Evolutionary conservation across 2,329 filamentous ascomycete genomes (phyloP).

Genomic region (Fusarium annulatum): DNA sequence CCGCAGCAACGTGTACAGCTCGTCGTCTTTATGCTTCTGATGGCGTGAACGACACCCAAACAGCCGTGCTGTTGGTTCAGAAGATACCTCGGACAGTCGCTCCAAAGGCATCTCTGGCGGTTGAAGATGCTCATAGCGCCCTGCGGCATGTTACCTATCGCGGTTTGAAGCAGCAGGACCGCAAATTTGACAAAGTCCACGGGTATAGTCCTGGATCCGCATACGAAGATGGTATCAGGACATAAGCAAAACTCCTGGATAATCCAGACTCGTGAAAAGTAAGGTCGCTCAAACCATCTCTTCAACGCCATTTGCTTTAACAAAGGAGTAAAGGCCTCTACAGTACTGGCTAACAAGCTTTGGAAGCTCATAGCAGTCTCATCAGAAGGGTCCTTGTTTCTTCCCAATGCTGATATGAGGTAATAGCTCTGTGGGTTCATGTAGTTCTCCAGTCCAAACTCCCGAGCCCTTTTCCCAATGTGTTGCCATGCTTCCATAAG

Average conservation of each 20-base stretch:
- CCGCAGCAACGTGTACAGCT: not conserved
- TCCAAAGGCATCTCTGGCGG: not conserved
- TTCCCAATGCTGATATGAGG: not conserved
- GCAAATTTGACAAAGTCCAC: not conserved
- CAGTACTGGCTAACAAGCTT: rapidly evolving
- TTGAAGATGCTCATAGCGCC: not conserved
- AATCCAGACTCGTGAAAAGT: constrained; percentile 5
- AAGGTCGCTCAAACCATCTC: not conserved
- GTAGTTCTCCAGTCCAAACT: not conserved
- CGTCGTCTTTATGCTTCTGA: not conserved
- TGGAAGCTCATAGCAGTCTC: not conserved
- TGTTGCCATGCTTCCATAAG: not conserved
- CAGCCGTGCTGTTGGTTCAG: not conserved
- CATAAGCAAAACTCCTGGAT: not conserved
- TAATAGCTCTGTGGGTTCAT: not conserved
- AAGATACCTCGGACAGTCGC: not conserved
- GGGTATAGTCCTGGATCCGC: not conserved
- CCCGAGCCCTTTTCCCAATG: not conserved
- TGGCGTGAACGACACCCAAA: not conserved
- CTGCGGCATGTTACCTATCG: not conserved
- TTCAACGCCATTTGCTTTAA: rapidly evolving
- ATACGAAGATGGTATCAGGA: not conserved
- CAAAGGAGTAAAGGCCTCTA: not conserved
- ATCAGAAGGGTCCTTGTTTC: not conserved
- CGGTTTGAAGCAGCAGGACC: not conserved